Conservation (phyloP, 2,329 filamentous ascomycete genomes). For the Pseudogymnoascus sp. region DNA sequence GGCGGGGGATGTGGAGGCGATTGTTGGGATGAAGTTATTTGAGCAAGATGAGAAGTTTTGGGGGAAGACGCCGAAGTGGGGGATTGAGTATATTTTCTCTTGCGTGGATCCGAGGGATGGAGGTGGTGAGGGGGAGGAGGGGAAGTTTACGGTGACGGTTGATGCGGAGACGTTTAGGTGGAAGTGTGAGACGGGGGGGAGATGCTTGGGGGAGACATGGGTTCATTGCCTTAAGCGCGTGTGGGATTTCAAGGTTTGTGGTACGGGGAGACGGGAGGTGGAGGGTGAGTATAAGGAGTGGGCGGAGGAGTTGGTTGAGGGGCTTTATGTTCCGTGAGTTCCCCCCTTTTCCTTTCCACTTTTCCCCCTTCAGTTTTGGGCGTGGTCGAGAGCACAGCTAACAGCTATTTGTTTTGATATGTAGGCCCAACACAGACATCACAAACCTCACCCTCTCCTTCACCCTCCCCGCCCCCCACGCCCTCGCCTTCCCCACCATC, state of each 20-base stretch:
- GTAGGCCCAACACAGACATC: not conserved
- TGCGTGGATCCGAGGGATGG: slow-evolving; percentile 17
- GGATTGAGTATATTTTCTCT: slow-evolving; percentile 22
- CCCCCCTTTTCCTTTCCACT: not conserved
- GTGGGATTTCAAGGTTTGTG: slow-evolving; percentile 25
- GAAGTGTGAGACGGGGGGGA: slow-evolving; percentile 12
- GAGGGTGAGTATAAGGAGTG: slow-evolving; percentile 17
- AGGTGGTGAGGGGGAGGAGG: not conserved
- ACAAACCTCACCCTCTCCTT: not conserved
- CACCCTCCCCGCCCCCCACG: not conserved
- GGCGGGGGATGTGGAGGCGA: slow-evolving; percentile 19
- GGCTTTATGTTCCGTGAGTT: slow-evolving; percentile 25
- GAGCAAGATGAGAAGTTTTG: slow-evolving; percentile 19
- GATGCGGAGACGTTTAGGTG: slow-evolving; percentile 23
- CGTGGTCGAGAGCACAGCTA: slow-evolving; percentile 5
- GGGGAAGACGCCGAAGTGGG: slow-evolving; percentile 17
- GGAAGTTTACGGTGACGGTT: slow-evolving; percentile 22
- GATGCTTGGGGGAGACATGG: slow-evolving; percentile 19
- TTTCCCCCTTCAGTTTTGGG: no score
- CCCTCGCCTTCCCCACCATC: slow-evolving; percentile 2
- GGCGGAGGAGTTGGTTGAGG: slow-evolving; percentile 14
- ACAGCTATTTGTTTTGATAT: slow-evolving; percentile 11
- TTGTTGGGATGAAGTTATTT: slow-evolving; percentile 19
- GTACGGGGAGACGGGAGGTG: slow-evolving; percentile 12
- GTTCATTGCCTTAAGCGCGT: slow-evolving; percentile 25